Conservation (phyloP, 2,329 filamentous ascomycete species). For the Penicillium sp. region DNA sequence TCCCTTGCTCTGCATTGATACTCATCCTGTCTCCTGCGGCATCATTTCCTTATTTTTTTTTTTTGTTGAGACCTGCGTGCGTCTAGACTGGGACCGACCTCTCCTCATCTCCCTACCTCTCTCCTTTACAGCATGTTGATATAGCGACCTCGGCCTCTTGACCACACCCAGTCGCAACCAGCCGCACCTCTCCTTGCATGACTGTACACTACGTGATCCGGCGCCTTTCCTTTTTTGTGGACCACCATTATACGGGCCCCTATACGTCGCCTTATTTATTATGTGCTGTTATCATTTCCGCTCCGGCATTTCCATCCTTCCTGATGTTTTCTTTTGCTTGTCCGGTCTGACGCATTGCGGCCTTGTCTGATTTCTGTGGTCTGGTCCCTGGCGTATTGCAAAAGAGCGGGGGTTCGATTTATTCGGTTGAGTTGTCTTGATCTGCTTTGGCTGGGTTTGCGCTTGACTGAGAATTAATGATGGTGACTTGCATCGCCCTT, state of each 20-base stretch:
- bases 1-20: constrained; percentile 26
- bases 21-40: constrained; percentile 21
- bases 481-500: constrained; percentile 11
- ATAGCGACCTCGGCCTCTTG: constrained; percentile 11
- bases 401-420: constrained; percentile 34
- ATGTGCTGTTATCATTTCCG: constrained; percentile 13
- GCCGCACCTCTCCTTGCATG: constrained; percentile 31
- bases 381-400: constrained; percentile 35
- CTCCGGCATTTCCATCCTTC: constrained; percentile 22
- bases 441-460: constrained; percentile 32
- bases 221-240: constrained; percentile 25
- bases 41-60: constrained; percentile 14
- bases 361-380: constrained; percentile 20
- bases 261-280: constrained; percentile 24
- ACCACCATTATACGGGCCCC: constrained; percentile 16
- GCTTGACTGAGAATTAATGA: constrained; percentile 32
- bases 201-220: constrained; percentile 35
- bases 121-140: constrained; percentile 20
- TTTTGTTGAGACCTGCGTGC: constrained; percentile 28
- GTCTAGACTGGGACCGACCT: constrained; percentile 22
- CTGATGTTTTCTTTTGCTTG: constrained; percentile 15
- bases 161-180: constrained; percentile 11
- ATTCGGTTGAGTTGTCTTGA: constrained; percentile 30
- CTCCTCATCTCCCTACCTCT: constrained; percentile 21
- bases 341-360: constrained; percentile 13